A percentile compares a stretch with the other conserved stretches of the same genome.
Conservation (phyloP, 768 basidiomycete genomes). For the Hygrocybe coccinea region DNA sequence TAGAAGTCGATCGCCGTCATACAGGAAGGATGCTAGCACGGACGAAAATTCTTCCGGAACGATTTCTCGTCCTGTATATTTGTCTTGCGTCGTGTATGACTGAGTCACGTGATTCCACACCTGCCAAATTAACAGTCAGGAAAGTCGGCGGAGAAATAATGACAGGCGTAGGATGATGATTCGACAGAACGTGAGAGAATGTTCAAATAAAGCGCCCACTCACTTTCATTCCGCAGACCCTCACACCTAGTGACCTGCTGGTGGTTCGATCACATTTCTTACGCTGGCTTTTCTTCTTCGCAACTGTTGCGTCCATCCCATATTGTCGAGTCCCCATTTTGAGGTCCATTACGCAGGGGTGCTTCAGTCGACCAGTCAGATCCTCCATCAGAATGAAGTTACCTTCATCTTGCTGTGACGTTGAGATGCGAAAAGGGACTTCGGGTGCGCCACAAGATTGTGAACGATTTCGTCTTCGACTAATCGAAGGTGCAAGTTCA, state of each 20-base stretch:
- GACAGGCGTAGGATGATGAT: conserved; percentile 6
- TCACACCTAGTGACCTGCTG: conserved; percentile 81
- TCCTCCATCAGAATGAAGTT: conserved; percentile 99
- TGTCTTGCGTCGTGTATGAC: conserved; percentile 89
- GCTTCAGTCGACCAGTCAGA: conserved; percentile 84
- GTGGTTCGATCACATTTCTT: conserved; percentile 98
- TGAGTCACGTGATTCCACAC: conserved; percentile 88
- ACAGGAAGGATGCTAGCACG: conserved; percentile 77
- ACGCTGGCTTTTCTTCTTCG: conserved; percentile 96
- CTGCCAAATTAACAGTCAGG: conserved; percentile 36
- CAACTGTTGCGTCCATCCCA: conserved; percentile 85
- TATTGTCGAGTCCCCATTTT: conserved; percentile 99
- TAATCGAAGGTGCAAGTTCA: conserved; percentile 29
- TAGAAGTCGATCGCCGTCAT: conserved; percentile 77
- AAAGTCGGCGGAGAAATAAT: conserved; percentile 6
- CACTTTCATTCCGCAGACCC: conserved; percentile 99
- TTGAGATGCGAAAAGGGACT: conserved; percentile 22
- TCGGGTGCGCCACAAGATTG: conserved; percentile 36
- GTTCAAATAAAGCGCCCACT: conserved; percentile 26
- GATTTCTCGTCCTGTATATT: conserved; percentile 91
- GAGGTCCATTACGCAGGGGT: conserved; percentile 92
- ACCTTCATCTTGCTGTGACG: conserved; percentile 47
- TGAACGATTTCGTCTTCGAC: conserved; percentile 44
- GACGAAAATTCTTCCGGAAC: conserved; percentile 78
- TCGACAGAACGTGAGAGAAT: neutral